These are phyloP conservation scores for Fragilaria crotonensis DNA, from an alignment of 108 stramenopile species.

Conservation along the genomic window DNA sequence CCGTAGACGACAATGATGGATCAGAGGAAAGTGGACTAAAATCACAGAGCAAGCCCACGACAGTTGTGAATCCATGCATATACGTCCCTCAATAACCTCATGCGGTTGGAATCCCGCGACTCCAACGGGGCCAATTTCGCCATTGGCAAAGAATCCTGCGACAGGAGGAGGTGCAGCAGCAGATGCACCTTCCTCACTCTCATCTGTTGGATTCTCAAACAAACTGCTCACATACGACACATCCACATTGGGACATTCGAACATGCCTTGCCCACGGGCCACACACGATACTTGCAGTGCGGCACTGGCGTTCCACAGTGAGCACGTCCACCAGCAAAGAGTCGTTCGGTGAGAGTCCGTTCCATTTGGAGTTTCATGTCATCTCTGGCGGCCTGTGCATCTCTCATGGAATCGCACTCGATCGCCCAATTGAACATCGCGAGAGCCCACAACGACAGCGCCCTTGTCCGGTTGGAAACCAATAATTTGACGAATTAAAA, in stretches of 20 bases:
- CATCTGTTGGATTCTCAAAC: background rate
- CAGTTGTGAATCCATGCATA: slow-evolving; percentile 21
- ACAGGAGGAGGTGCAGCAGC: slow-evolving; percentile 1
- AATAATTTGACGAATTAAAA: slow-evolving; percentile 21
- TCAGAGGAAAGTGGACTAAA: slow-evolving; percentile 2
- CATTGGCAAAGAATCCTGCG: slow-evolving; percentile 31
- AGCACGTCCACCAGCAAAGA: slow-evolving; percentile 10
- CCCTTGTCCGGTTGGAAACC: slow-evolving; percentile 22
- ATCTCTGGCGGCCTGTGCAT: slow-evolving; percentile 1
- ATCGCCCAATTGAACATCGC: slow-evolving; percentile 7
- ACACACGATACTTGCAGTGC: slow-evolving; percentile 27
- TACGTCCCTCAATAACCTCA: background rate
- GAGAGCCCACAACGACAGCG: slow-evolving; percentile 14
- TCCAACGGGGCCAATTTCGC: slow-evolving; percentile 23
- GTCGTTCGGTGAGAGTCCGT: slow-evolving; percentile 20
- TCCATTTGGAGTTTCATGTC: slow-evolving; percentile 14
- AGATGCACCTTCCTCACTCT: too few species aligned
- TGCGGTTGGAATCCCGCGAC: slow-evolving; percentile 13
- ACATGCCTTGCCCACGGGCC: slow-evolving; percentile 16
- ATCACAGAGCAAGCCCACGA: slow-evolving; percentile 23
- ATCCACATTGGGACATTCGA: slow-evolving; percentile 19
- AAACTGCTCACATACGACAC: slow-evolving; percentile 5
- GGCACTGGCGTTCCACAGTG: slow-evolving; percentile 1
- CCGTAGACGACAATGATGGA: too few species aligned
- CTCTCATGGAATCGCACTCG: slow-evolving; percentile 19